These are phyloP conservation scores for Aspergillus quadricinctus DNA, from an alignment of 2,329 filamentous ascomycete species.

Conservation along the genomic window DNA sequence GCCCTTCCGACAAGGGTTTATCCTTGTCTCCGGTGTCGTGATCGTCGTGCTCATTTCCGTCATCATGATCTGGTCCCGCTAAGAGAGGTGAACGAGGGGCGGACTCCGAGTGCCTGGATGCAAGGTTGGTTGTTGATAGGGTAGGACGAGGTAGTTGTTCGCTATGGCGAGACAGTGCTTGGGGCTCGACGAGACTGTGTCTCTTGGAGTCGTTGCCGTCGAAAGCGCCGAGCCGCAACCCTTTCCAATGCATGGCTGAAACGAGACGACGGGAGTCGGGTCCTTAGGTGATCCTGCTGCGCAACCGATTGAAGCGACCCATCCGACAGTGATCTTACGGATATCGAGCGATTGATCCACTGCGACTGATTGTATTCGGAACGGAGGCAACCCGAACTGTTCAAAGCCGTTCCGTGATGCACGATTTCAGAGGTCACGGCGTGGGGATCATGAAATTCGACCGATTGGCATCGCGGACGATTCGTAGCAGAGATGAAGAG, in stretches of 20 bases:
- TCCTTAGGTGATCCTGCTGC: constrained; percentile 16
- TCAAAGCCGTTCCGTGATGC: not conserved
- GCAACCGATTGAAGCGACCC: constrained; percentile 14
- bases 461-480: constrained; percentile 15
- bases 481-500: not conserved
- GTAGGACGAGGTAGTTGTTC: constrained; percentile 34
- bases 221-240: constrained; percentile 30
- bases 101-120: constrained; percentile 33
- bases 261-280: constrained; percentile 12
- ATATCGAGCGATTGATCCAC: not conserved
- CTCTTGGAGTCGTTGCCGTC: constrained; percentile 32
- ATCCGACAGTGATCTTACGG: constrained; percentile 13
- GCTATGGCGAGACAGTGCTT: constrained; percentile 29
- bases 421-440: constrained; percentile 1
- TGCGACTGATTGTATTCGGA: not conserved
- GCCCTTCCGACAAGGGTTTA: constrained; percentile 12
- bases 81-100: constrained; percentile 24
- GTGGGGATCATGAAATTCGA: constrained; percentile 9
- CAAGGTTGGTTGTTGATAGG: constrained; percentile 24
- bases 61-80: constrained; percentile 14
- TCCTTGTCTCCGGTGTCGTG: constrained; percentile 4
- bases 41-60: constrained; percentile 4
- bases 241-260: constrained; percentile 40
- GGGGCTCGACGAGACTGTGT: constrained; percentile 29
- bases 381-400: not conserved